phyloP scores from a whole-genome alignment of 1,284 basidiomycete genomes.

The Rhodotorula sp. region DNA sequence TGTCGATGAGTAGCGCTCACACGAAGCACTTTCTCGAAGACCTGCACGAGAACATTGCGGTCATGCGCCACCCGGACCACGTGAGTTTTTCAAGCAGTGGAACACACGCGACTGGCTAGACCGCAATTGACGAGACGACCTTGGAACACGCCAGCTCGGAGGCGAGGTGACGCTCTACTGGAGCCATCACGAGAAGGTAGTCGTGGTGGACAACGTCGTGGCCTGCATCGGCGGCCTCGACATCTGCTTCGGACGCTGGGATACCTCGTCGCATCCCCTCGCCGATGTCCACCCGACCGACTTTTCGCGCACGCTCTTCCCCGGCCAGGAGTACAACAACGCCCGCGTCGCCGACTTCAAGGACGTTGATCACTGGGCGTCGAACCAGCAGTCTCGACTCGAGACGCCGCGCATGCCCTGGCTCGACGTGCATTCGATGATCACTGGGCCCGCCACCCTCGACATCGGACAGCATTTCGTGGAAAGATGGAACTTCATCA shows the following conservation, averaged over 20 bases:
- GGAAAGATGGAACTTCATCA: slow-evolving; percentile 62
- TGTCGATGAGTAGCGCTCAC: slow-evolving; percentile 62
- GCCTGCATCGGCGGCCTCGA: slow-evolving; percentile 44
- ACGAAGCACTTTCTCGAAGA: slow-evolving; percentile 53
- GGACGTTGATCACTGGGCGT: slow-evolving; percentile 68
- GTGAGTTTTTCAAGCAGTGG: background rate
- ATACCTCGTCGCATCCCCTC: slow-evolving; percentile 68
- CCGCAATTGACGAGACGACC: too few relatives aligned
- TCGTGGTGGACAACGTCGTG: slow-evolving; percentile 63
- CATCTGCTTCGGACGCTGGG: slow-evolving; percentile 79
- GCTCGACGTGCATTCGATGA: slow-evolving; percentile 73
- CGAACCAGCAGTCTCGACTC: slow-evolving; percentile 52
- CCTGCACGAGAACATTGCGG: slow-evolving; percentile 79
- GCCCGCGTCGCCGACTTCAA: slow-evolving; percentile 62
- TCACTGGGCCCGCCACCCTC: slow-evolving; percentile 64
- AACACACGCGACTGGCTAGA: slow-evolving; percentile 48
- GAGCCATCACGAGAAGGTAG: slow-evolving; percentile 70
- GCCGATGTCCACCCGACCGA: slow-evolving; percentile 86
- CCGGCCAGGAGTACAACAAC: slow-evolving; percentile 63
- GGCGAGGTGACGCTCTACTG: slow-evolving; percentile 74
- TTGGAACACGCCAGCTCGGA: too few relatives aligned
- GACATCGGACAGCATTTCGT: slow-evolving; percentile 89
- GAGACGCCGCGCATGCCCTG: slow-evolving; percentile 67
- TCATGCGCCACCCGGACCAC: slow-evolving; percentile 57
- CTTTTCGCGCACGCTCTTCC: slow-evolving; percentile 77